These are phyloP conservation scores for Pichia exigua DNA, from an alignment of 805 yeast genomes.

Conservation along the genomic window DNA sequence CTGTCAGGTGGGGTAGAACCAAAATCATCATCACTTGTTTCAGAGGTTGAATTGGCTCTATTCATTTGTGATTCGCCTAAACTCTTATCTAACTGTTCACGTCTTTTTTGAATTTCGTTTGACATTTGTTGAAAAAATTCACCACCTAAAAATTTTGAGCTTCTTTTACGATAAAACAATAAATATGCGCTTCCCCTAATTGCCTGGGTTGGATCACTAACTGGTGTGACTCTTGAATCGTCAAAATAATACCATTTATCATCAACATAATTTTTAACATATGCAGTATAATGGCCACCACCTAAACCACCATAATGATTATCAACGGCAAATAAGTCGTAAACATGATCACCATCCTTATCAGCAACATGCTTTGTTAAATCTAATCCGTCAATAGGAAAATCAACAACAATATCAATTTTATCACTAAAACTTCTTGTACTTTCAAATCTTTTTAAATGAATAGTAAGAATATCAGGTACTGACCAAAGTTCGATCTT, in stretches of 20 bases:
- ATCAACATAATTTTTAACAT: slow-evolving; percentile 71
- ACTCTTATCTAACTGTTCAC: slow-evolving; percentile 7
- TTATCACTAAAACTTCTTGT: slow-evolving; percentile 83
- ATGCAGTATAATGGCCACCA: slow-evolving; percentile 96
- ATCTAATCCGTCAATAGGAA: slow-evolving; percentile 80
- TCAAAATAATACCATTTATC: slow-evolving; percentile 83
- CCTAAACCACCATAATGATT: slow-evolving; percentile 95
- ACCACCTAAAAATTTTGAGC: slow-evolving; percentile 39
- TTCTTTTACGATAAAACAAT: slow-evolving; percentile 65
- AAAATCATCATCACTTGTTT: slow-evolving; percentile 3
- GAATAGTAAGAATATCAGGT: slow-evolving; percentile 86
- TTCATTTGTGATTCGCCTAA: slow-evolving; percentile 3
- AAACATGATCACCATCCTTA: slow-evolving; percentile 35
- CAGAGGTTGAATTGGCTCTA: neutral
- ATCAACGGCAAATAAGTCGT: slow-evolving; percentile 88
- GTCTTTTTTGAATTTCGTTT: slow-evolving; percentile 28
- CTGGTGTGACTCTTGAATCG: slow-evolving; percentile 64
- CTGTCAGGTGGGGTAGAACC: neutral
- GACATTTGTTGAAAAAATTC: slow-evolving; percentile 34
- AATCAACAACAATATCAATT: slow-evolving; percentile 74
- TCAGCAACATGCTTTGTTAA: slow-evolving; percentile 50
- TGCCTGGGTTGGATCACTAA: slow-evolving; percentile 49
- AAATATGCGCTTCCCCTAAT: slow-evolving; percentile 79
- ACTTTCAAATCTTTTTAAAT: slow-evolving; percentile 82
- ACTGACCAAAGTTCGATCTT: slow-evolving; percentile 88